A percentile compares a stretch with the other conserved stretches of the same genome.
Evolutionary conservation across 2,329 filamentous ascomycete species (phyloP).

Genomic region (Cordyceps pruinosa): DNA sequence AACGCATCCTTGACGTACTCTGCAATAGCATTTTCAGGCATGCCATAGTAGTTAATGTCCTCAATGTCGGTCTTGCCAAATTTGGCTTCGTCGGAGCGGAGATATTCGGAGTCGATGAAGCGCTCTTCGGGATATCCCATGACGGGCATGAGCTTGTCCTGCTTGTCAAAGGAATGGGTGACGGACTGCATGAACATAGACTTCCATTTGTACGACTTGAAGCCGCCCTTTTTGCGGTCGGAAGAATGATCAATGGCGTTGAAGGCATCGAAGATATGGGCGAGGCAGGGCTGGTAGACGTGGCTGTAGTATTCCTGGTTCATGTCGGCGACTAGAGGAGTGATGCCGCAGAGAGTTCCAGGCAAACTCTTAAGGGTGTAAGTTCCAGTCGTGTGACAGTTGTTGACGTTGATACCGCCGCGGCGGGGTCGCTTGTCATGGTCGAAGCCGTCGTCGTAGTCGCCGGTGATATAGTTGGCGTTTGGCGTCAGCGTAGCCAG

Average conservation of each 20-base stretch:
- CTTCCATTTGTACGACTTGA: slow-evolving; percentile 24
- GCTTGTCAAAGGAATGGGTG: slow-evolving; percentile 28
- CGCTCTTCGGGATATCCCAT: slow-evolving; percentile 25
- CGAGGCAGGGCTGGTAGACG: slow-evolving; percentile 38
- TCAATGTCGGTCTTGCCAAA: slow-evolving; percentile 23
- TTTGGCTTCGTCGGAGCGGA: slow-evolving; percentile 23
- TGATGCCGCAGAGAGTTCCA: slow-evolving; percentile 36
- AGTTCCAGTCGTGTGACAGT: slow-evolving; percentile 34
- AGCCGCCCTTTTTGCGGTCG: slow-evolving; percentile 15
- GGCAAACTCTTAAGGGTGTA: slow-evolving; percentile 38
- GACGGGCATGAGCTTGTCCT: slow-evolving; percentile 23
- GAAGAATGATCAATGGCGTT: slow-evolving; percentile 20
- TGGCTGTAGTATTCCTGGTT: slow-evolving; percentile 35
- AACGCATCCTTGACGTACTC: slow-evolving; percentile 29
- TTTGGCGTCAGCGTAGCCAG: slow-evolving; percentile 25
- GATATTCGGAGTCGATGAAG: slow-evolving; percentile 23
- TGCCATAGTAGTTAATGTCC: slow-evolving; percentile 30
- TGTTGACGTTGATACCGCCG: slow-evolving; percentile 35
- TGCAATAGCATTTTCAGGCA: slow-evolving; percentile 25
- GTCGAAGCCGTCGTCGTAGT: slow-evolving; percentile 29
- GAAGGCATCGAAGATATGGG: slow-evolving; percentile 31
- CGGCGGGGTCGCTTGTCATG: slow-evolving; percentile 18
- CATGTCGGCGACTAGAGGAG: slow-evolving; percentile 34
- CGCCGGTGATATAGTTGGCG: slow-evolving; percentile 29
- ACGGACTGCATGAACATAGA: slow-evolving; percentile 28